Percentiles rank a stretch among this genome's conserved stretches.
Conservation (phyloP, 768 basidiomycete species). For the Mycena olivaceomarginata region DNA sequence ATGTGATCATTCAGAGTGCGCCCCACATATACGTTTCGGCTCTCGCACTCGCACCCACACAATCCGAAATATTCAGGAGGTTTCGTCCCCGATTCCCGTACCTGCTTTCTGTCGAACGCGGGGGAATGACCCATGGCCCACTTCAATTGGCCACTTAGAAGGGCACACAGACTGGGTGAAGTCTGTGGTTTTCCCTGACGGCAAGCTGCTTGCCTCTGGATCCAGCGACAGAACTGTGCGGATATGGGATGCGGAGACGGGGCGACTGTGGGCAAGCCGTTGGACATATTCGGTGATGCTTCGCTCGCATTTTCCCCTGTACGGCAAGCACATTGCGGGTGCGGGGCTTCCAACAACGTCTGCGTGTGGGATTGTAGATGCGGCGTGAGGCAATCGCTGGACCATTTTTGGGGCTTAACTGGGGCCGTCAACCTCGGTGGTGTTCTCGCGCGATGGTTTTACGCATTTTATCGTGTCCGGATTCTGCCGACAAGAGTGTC, state of each 20-base stretch:
- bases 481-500: too few relatives aligned
- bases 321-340: too few relatives aligned
- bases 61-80: not conserved
- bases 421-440: too few relatives aligned
- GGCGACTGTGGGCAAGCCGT: not conserved
- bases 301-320: too few relatives aligned
- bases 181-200: not conserved
- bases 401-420: too few relatives aligned
- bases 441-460: too few relatives aligned
- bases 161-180: not conserved
- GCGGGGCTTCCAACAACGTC: too few relatives aligned
- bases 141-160: not conserved
- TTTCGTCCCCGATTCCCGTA: not conserved
- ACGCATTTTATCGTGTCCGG: too few relatives aligned
- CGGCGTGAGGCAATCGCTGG: too few relatives aligned
- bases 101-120: not conserved
- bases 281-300: not conserved
- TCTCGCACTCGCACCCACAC: not conserved
- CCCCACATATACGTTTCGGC: constrained; percentile 29
- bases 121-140: not conserved
- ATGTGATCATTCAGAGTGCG: constrained; percentile 6
- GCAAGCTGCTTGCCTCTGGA: not conserved
- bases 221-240: not conserved
- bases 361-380: too few relatives aligned
- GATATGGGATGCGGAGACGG: not conserved